A percentile compares a stretch with the other conserved stretches of the same genome.
These are phyloP conservation scores for Hypsizygus marmoreus DNA, from an alignment of 768 basidiomycete species.

Conservation along the genomic window DNA sequence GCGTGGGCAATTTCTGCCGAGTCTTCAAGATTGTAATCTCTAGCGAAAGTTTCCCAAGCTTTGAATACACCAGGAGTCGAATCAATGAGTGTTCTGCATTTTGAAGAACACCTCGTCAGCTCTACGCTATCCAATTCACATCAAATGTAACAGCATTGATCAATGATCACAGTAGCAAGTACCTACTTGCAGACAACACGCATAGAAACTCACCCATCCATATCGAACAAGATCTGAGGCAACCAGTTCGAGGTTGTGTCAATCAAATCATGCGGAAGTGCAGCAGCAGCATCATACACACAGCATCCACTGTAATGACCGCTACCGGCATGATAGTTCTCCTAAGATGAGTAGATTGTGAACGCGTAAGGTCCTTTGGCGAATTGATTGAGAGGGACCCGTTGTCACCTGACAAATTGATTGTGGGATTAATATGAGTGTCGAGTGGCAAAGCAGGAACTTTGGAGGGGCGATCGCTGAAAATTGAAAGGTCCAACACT, in stretches of 20 bases:
- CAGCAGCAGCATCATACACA: slow-evolving; percentile 30
- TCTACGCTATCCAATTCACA: too few relatives aligned
- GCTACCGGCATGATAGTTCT: slow-evolving; percentile 31
- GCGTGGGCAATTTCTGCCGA: slow-evolving; percentile 49
- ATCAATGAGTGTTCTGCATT: slow-evolving; percentile 68
- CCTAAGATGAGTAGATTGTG: background rate
- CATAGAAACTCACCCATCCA: slow-evolving; percentile 58
- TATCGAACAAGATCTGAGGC: slow-evolving; percentile 63
- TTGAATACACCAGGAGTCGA: slow-evolving; percentile 82
- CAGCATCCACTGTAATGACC: slow-evolving; percentile 51
- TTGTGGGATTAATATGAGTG: too few relatives aligned
- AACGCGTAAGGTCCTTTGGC: background rate
- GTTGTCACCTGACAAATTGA: too few relatives aligned
- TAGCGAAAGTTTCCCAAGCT: slow-evolving; percentile 74
- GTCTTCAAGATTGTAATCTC: slow-evolving; percentile 59
- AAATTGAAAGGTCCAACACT: too few relatives aligned
- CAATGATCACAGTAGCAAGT: too few relatives aligned
- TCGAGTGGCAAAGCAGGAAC: too few relatives aligned
- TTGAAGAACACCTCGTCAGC: too few relatives aligned
- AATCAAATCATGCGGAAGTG: slow-evolving; percentile 3
- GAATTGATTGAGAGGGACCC: background rate
- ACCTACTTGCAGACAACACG: background rate
- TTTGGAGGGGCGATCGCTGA: too few relatives aligned
- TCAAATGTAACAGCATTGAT: too few relatives aligned
- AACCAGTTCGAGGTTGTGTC: slow-evolving; percentile 1